Evolutionary conservation across 306 rosid genomes (phyloP), one percentile per base, ranked within the genome.

Genomic region (Parietaria judaica): DNA sequence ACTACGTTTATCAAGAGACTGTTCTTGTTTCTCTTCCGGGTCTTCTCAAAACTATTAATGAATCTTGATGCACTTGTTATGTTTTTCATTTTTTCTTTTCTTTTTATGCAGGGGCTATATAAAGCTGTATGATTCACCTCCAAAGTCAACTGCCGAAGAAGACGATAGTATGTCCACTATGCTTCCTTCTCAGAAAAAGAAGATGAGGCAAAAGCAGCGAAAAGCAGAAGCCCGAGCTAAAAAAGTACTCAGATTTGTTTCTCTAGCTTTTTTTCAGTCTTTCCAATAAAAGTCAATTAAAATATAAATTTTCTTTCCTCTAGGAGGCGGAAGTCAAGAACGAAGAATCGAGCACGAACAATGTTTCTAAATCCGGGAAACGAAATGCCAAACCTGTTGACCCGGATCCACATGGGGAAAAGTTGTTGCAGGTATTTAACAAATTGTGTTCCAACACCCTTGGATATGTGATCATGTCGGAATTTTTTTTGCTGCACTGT

Each of bases 171-270:
- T 88, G 83, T 80, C 95, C 43, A 92, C 86, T 69, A 64, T 92
- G 90, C 88, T 43, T 74, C 88, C 99, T 74, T 84, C 99, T 70
- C 99, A 92, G 74, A 88, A 88, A 70, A 92, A 92, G 96, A 92
- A 88, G 76, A 10, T 88, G 94, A 86, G 94, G 82, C 99, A 92
- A 79, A 92, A 76, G 51, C 95, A 79, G 79, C 84, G 99, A 61
- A 92, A 92, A 78, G 96, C 99, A 35, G 96, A 88, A 82, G 95
- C 95, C 61, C 80, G 86, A 48, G 96, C 96, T 64, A 88, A 92
- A 84, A 88, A 88, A 81, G 96, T 88, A 92, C 5, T 43, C 54
- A 66, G 50, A 17, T 66, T 66, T 60, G 11, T 68, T 57, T 51
- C 44, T 68, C 44, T 57, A 61, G 76, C 68, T 66, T 74, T 34